A percentile compares a stretch with the other conserved stretches of the same genome.
Conservation (phyloP, 176 grass and related monocot species). For the Ensete ventricosum region DNA sequence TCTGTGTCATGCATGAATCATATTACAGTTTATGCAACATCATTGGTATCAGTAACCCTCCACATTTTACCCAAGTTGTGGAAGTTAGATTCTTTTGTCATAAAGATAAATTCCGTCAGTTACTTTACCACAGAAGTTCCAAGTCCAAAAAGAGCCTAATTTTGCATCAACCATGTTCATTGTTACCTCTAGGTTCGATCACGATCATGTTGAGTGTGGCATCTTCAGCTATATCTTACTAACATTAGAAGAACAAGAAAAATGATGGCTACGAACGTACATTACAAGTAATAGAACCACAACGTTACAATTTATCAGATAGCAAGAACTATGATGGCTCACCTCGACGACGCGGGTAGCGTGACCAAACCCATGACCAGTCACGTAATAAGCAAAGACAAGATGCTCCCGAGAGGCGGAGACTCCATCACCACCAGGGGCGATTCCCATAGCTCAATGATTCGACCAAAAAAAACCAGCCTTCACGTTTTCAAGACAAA, state of each 20-base stretch:
- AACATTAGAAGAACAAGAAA: background rate
- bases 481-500: background rate
- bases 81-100: too few species aligned
- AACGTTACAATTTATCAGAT: background rate
- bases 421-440: conserved; percentile 15
- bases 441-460: conserved; percentile 31
- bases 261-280: background rate
- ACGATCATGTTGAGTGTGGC: background rate
- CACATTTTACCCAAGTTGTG: too few species aligned
- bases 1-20: too few species aligned
- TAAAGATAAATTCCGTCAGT: background rate
- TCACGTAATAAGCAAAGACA: conserved; percentile 91
- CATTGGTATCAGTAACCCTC: too few species aligned
- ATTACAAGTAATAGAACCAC: background rate
- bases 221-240: background rate
- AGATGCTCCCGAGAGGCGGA: conserved; percentile 30
- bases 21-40: too few species aligned
- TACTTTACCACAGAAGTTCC: background rate
- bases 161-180: background rate
- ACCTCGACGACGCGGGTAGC: conserved; percentile 89
- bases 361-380: conserved; percentile 92
- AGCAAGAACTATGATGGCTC: background rate
- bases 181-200: background rate
- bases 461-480: background rate
- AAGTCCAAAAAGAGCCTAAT: background rate